Evolutionary conservation across 768 basidiomycete species (phyloP).

Genomic region (Pisolithus sp.): DNA sequence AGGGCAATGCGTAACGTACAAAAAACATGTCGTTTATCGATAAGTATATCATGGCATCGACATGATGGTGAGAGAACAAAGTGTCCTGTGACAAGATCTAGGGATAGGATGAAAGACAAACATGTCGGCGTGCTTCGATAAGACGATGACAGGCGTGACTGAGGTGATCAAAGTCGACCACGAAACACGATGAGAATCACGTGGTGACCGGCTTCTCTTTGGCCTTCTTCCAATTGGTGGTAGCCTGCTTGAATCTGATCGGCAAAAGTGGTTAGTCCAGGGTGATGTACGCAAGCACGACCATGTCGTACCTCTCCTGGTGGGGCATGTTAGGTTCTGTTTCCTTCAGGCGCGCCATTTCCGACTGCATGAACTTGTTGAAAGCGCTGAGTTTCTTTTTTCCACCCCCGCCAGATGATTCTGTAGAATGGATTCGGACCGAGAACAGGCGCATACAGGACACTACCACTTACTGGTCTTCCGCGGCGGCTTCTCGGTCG

Average conservation of each 20-base stretch:
- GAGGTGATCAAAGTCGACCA: neutral
- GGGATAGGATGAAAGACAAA: slow-evolving; percentile 1
- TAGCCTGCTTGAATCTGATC: slow-evolving; percentile 65
- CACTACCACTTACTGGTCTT: slow-evolving; percentile 42
- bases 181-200: slow-evolving; percentile 11
- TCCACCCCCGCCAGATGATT: slow-evolving; percentile 44
- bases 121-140: too few relatives aligned
- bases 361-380: slow-evolving; percentile 77
- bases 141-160: too few relatives aligned
- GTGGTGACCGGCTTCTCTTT: slow-evolving; percentile 49
- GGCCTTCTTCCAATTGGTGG: slow-evolving; percentile 71
- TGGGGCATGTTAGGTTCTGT: slow-evolving; percentile 65
- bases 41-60: slow-evolving; percentile 23
- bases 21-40: slow-evolving; percentile 23
- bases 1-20: slow-evolving; percentile 11
- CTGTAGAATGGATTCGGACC: slow-evolving; percentile 31
- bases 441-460: slow-evolving; percentile 9
- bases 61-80: slow-evolving; percentile 14
- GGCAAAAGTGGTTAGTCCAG: slow-evolving; percentile 5
- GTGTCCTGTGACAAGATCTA: slow-evolving; percentile 6
- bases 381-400: slow-evolving; percentile 64
- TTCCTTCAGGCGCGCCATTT: slow-evolving; percentile 75
- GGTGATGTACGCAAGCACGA: neutral
- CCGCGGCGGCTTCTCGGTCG: slow-evolving; percentile 44
- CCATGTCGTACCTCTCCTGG: slow-evolving; percentile 55